Evolutionary conservation across 2,329 filamentous ascomycete species (phyloP).

Genomic region (Diplodia intermedia): DNA sequence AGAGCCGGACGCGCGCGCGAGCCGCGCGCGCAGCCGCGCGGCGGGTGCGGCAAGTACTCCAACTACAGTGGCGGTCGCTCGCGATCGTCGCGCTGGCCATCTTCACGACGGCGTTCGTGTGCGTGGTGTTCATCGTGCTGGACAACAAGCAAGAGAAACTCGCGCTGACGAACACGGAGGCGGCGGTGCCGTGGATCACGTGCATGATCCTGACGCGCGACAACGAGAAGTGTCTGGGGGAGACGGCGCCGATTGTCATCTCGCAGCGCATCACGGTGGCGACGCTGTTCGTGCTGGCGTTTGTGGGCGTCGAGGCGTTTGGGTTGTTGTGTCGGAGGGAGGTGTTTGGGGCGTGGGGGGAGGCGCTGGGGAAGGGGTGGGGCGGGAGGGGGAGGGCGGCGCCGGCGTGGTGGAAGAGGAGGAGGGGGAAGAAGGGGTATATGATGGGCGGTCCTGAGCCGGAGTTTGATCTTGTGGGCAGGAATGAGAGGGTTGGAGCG

Average conservation of each 20-base stretch:
- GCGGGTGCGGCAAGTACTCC: constrained; percentile 82
- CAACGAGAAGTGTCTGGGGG: constrained; percentile 35
- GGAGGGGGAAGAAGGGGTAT: background rate
- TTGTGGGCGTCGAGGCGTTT: constrained; percentile 39
- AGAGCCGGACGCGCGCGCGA: constrained; percentile 34
- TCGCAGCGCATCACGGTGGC: constrained; percentile 36
- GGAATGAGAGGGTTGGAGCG: no score
- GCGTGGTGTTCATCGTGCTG: constrained; percentile 86
- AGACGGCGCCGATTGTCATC: constrained; percentile 36
- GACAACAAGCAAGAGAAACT: constrained; percentile 61
- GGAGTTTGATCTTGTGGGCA: background rate
- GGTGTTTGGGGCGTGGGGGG: constrained; percentile 37
- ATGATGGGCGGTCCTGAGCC: background rate
- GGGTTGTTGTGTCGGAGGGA: constrained; percentile 37
- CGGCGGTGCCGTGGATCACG: constrained; percentile 39
- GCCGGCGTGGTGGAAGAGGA: background rate
- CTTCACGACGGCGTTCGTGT: constrained; percentile 91
- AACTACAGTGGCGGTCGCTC: constrained; percentile 93
- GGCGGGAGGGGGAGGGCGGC: constrained; percentile 25
- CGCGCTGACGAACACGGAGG: constrained; percentile 37
- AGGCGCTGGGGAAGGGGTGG: constrained; percentile 30
- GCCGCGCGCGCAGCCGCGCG: constrained; percentile 48
- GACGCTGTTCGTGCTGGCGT: constrained; percentile 37
- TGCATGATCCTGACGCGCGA: constrained; percentile 38
- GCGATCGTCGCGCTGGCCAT: constrained; percentile 89